Base-by-base conservation (phyloP, 2,329 filamentous ascomycete species). In the Metarhizium anisopliae region DNA sequence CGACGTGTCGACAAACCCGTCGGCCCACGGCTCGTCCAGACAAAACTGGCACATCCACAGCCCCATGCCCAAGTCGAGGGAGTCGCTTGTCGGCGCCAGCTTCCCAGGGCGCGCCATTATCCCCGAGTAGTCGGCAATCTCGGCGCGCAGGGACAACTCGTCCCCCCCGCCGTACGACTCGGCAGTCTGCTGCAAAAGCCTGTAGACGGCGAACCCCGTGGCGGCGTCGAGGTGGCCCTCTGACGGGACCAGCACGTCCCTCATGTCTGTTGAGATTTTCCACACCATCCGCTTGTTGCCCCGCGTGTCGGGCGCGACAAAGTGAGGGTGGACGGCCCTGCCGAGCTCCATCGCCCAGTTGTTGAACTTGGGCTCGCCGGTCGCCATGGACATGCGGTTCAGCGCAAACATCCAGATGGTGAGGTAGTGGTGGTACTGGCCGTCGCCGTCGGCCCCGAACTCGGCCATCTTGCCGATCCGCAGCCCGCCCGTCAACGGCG, bases 341-440 rank as follows among this genome's bases (percentile, higher is more conserved):
- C 79, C 80, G 11, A 84, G 67, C 56, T 76, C 68, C 2, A 82
- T 70, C 0, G 79, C 81, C 52, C 77, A 70, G 32, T 69, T 66
- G 58, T 82, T 83, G 59, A 76, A 83, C 7, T 58, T 61, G 10
- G 64, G 60, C 25, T 82, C 73, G 0, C 68, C 69, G 1, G 75
- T 73, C 2, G 77, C 80, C 40, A 76, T 58, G 0, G 77, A 71
- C 45, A 82, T 68, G 1, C 81, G 71, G 61, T 81, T 82, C 4
- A 84, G 70, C 2, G 81, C 80, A 63, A 83, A 83, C 80, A 84
- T 83, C 81, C 81, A 85, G 5, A 83, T 62, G 0, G 80, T 83
- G 20, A 84, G 69, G 59, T 84, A 84, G 61, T 84, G 81, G 60
- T 83, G 79, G 58, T 84, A 84, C 63, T 84, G 81, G 2, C 81